phyloP scores from a whole-genome alignment of 2,329 filamentous ascomycete genomes.

The Calonectria pteridis region DNA sequence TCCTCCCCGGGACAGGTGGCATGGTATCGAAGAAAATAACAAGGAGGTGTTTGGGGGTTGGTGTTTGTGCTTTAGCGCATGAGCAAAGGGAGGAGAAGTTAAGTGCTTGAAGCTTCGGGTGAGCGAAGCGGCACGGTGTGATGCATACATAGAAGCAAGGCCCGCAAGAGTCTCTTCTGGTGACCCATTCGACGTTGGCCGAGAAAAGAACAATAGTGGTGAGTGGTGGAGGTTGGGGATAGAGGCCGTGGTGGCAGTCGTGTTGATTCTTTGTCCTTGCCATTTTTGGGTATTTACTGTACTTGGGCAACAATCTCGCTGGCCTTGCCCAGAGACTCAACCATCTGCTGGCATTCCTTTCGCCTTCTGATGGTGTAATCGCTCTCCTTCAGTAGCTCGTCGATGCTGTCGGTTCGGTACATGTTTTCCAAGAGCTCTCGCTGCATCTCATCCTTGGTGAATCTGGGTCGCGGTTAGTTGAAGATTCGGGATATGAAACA shows the following conservation, averaged over 20 bases:
- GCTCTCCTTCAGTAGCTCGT: conserved; percentile 96
- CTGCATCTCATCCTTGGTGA: conserved; percentile 99
- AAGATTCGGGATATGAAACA: background rate
- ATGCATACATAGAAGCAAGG: conserved; percentile 25
- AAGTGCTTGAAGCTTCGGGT: conserved; percentile 20
- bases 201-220: conserved; percentile 28
- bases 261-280: conserved; percentile 2
- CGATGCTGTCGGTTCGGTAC: conserved; percentile 91
- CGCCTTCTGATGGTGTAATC: conserved; percentile 95
- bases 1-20: conserved; percentile 45
- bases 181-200: conserved; percentile 27
- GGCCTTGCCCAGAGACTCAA: conserved; percentile 89
- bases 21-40: conserved; percentile 54
- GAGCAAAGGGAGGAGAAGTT: conserved; percentile 20
- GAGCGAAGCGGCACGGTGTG: conserved; percentile 18
- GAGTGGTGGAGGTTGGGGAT: background rate
- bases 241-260: background rate
- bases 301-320: conserved; percentile 95
- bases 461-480: conserved; percentile 63
- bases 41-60: conserved; percentile 23
- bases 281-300: conserved; percentile 58
- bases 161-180: conserved; percentile 27
- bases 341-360: conserved; percentile 99
- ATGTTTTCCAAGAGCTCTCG: conserved; percentile 96
- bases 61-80: conserved; percentile 12